Percentiles rank a stretch among this genome's conserved stretches.
Evolutionary conservation across 2,329 filamentous ascomycete species (phyloP).

Genomic region (Hymenoscyphus infarciens): DNA sequence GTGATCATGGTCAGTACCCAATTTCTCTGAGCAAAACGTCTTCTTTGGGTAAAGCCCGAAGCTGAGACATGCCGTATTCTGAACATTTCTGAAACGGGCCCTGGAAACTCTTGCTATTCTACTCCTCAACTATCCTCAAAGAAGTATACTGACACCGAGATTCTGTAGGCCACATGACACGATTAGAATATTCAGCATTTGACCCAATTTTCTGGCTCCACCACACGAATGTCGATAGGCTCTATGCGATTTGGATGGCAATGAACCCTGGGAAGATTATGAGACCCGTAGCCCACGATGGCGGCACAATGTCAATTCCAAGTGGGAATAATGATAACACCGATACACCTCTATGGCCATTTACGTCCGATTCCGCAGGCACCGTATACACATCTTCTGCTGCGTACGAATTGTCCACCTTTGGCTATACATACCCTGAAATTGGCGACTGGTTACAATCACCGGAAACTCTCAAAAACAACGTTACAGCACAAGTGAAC

Average conservation of each 20-base stretch:
- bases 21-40: no score
- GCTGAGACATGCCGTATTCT: no score
- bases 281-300: slow-evolving; percentile 29
- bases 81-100: no score
- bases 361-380: not conserved
- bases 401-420: slow-evolving; percentile 35
- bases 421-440: slow-evolving; percentile 20
- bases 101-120: no score
- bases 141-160: slow-evolving; percentile 14
- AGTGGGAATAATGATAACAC: not conserved
- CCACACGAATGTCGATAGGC: slow-evolving; percentile 61
- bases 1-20: slow-evolving; percentile 41
- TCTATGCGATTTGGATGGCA: slow-evolving; percentile 73
- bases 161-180: slow-evolving; percentile 60
- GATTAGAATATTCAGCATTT: slow-evolving; percentile 67
- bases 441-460: slow-evolving; percentile 48
- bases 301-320: slow-evolving; percentile 16
- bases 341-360: not conserved
- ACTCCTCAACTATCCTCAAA: slow-evolving; percentile 33
- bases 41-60: no score
- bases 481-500: slow-evolving; percentile 58
- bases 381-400: slow-evolving; percentile 1
- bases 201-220: slow-evolving; percentile 37
- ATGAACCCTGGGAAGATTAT: slow-evolving; percentile 68
- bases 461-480: slow-evolving; percentile 54